Base-by-base conservation (phyloP, 2,329 filamentous ascomycete species). In the Colletotrichum noveboracense region DNA sequence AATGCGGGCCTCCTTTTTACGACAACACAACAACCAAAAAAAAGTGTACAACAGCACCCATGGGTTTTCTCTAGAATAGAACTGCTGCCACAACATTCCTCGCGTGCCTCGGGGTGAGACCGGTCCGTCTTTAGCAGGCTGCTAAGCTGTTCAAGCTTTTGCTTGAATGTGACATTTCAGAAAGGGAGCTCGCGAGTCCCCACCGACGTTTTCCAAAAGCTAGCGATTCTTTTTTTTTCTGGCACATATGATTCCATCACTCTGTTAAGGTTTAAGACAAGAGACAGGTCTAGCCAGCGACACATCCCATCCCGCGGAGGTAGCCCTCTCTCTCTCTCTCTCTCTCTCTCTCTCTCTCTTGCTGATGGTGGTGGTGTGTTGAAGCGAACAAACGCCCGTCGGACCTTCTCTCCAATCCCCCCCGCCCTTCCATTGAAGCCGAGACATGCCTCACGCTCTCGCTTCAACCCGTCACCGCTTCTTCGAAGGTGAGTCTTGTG, bases 1-100 rank as follows among this genome's bases (percentile, higher is more conserved):
- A 71, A 72, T 56, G 69, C 55, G n/a, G 66, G 28, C 30, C 62
- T 66, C 68, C 30, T 52, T 52, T 32, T 66, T 24, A 71, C 55
- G 26, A 62, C 68, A 32, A 34, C 14, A 62, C 32, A n/a, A n/a
- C 18, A 36, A 38, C 58, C 7, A 48, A 32, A 24, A 21, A 21
- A 68, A 75, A 43, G 69, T 75, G 73, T 67, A 75, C 56, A 75
- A 67, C 62, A 68, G 62, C 21, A 71, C n/a, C 13, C 62, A 62
- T 26, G 32, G 24, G 62, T 28, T 28, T n/a, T 18, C 62, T 64
- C 26, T 64, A 72, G 69, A 67, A 67, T 67, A 67, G 56, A 64
- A 21, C 69, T 75, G 38, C 62, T 64, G 62, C 62, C 26, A 62
- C 43, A n/a, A 34, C 12, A 36, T 30, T 62, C 56, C 28, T 26